A percentile compares a stretch with the other conserved stretches of the same genome.
Conservation (phyloP, 2,329 filamentous ascomycete genomes). For the Rhinocladiella similis region DNA sequence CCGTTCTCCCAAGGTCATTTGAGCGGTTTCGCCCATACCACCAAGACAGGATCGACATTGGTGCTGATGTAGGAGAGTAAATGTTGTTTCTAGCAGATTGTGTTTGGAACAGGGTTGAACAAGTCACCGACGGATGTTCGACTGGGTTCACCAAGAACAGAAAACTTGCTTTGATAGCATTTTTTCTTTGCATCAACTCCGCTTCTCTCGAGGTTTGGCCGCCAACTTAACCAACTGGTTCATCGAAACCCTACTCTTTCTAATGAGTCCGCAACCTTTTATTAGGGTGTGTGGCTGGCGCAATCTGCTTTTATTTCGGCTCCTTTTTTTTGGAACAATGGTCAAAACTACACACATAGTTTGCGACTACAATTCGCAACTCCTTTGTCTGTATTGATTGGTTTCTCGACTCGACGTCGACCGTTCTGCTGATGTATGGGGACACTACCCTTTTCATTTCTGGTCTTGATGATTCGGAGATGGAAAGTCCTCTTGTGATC, state of each 20-base stretch:
- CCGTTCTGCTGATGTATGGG: constrained; percentile 25
- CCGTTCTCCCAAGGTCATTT: constrained; percentile 56
- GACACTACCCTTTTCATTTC: constrained; percentile 20
- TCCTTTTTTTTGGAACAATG: constrained; percentile 26
- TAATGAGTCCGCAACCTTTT: constrained; percentile 33
- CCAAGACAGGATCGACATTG: constrained; percentile 21
- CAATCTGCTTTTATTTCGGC: constrained; percentile 33
- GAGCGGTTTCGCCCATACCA: constrained; percentile 16
- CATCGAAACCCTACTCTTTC: constrained; percentile 40
- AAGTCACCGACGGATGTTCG: constrained; percentile 30
- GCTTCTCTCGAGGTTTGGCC: constrained; percentile 48
- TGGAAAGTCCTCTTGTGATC: constrained; percentile 33
- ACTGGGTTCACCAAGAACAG: constrained; percentile 24
- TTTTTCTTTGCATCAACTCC: constrained; percentile 30
- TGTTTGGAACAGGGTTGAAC: constrained; percentile 38
- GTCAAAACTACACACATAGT: constrained; percentile 25
- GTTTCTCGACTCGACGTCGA: constrained; percentile 26
- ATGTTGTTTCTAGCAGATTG: background rate
- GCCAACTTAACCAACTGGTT: constrained; percentile 40
- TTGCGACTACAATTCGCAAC: constrained; percentile 35
- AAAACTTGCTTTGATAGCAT: constrained; percentile 29
- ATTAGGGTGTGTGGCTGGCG: constrained; percentile 13
- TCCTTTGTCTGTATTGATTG: constrained; percentile 31
- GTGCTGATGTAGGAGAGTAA: constrained; percentile 31
- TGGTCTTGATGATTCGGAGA: constrained; percentile 18